phyloP scores from a whole-genome alignment of 2,329 filamentous ascomycete genomes.

The Cadophora luteo-olivacea region DNA sequence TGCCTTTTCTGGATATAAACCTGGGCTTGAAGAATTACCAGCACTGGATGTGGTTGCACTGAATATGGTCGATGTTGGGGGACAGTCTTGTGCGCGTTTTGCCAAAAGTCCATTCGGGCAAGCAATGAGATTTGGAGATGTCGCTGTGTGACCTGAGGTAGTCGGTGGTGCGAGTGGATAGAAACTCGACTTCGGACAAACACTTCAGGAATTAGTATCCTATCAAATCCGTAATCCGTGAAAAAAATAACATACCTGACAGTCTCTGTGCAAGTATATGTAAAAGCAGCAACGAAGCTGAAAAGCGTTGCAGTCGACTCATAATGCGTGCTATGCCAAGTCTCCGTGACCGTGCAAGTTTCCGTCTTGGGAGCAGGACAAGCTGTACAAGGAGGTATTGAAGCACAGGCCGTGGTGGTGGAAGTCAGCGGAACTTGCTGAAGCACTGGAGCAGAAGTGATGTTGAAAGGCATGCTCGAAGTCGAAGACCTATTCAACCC shows the following conservation, averaged over 20 bases:
- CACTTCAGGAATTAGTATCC: constrained; percentile 11
- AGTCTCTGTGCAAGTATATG: constrained; percentile 37
- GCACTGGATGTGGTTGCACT: background rate
- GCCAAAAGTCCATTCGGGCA: constrained; percentile 27
- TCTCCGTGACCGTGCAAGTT: constrained; percentile 37
- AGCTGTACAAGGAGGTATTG: constrained; percentile 19
- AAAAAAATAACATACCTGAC: constrained; percentile 26
- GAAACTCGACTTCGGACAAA: constrained; percentile 21
- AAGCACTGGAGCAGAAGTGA: constrained; percentile 20
- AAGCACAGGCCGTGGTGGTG: background rate
- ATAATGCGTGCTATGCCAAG: constrained; percentile 38
- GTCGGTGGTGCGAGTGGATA: constrained; percentile 17
- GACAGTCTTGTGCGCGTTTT: constrained; percentile 29
- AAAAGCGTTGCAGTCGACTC: constrained; percentile 34
- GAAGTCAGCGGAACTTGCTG: background rate
- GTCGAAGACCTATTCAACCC: constrained; percentile 10
- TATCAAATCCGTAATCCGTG: background rate
- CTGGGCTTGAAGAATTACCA: background rate
- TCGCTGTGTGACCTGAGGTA: background rate
- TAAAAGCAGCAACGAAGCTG: constrained; percentile 34
- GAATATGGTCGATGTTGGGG: background rate
- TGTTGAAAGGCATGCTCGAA: background rate
- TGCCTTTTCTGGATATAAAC: background rate
- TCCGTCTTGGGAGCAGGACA: constrained; percentile 30
- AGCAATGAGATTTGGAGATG: constrained; percentile 18